Percentiles rank a stretch among this genome's conserved stretches.
Conservation (phyloP, 2,329 filamentous ascomycete species). For the Sporothrix inflata region DNA sequence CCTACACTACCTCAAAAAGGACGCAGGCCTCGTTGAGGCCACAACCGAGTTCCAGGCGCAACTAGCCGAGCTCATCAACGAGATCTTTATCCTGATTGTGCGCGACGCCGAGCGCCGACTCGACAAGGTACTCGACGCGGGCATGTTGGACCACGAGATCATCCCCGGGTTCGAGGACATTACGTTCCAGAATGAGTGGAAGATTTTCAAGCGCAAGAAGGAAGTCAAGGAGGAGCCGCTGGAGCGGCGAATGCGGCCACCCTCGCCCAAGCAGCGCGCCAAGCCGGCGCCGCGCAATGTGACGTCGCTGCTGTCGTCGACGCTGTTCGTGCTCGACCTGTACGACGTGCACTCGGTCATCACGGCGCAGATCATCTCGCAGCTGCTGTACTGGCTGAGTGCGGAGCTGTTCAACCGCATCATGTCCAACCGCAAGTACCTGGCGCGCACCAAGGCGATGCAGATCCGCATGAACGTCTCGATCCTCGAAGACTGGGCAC, state of each 20-base stretch:
- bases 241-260: conserved; percentile 88
- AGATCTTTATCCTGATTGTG: conserved; percentile 98
- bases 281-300: conserved; percentile 94
- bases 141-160: conserved; percentile 97
- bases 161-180: conserved; percentile 98
- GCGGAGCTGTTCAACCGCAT: conserved; percentile 97
- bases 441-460: conserved; percentile 97
- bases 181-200: conserved; percentile 98
- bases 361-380: conserved; percentile 84
- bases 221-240: conserved; percentile 87
- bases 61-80: conserved; percentile 91
- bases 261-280: conserved; percentile 88
- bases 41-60: conserved; percentile 91
- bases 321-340: conserved; percentile 94
- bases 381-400: conserved; percentile 94
- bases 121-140: conserved; percentile 90
- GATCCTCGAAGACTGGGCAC: conserved; percentile 91
- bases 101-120: conserved; percentile 92
- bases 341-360: conserved; percentile 99
- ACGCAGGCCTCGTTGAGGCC: conserved; percentile 75
- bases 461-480: conserved; percentile 99
- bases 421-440: conserved; percentile 93
- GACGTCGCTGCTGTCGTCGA: conserved; percentile 91
- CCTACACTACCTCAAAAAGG: conserved; percentile 97
- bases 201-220: conserved; percentile 88